Conservation (phyloP, 2,329 filamentous ascomycete species). For the Rutstroemia sp. region DNA sequence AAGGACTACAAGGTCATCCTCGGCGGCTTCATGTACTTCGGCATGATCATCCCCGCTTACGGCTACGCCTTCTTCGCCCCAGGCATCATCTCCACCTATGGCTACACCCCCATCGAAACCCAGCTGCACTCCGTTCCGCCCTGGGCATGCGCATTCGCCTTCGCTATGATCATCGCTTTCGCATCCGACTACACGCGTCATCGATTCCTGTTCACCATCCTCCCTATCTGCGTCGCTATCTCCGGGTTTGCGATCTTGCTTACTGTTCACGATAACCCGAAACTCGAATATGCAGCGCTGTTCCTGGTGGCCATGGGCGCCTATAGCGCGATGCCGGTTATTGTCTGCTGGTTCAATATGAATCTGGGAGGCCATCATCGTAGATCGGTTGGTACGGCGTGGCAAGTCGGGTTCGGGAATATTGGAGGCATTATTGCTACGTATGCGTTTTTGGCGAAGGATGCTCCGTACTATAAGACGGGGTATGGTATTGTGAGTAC, state of each 20-base stretch:
- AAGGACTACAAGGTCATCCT: slow-evolving; percentile 68
- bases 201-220: slow-evolving; percentile 65
- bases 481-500: slow-evolving; percentile 59
- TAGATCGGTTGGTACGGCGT: slow-evolving; percentile 62
- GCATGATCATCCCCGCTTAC: slow-evolving; percentile 70
- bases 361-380: slow-evolving; percentile 68
- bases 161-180: slow-evolving; percentile 68
- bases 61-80: slow-evolving; percentile 73
- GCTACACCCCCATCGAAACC: slow-evolving; percentile 48
- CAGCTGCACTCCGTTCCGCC: slow-evolving; percentile 46
- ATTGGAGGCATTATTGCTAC: slow-evolving; percentile 74
- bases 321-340: slow-evolving; percentile 85
- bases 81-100: slow-evolving; percentile 60
- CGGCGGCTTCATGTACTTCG: slow-evolving; percentile 76
- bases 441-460: slow-evolving; percentile 57
- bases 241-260: slow-evolving; percentile 71
- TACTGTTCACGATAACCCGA: slow-evolving; percentile 57
- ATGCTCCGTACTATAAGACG: slow-evolving; percentile 60
- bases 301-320: slow-evolving; percentile 75
- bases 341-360: slow-evolving; percentile 79
- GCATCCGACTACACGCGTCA: slow-evolving; percentile 66
- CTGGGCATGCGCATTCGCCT: slow-evolving; percentile 68
- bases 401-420: slow-evolving; percentile 74
- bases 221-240: slow-evolving; percentile 62
- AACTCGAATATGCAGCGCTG: slow-evolving; percentile 68